A percentile compares a stretch with the other conserved stretches of the same genome.
These are phyloP conservation scores for Monilinia fructicola DNA, from an alignment of 2,329 filamentous ascomycete species.

Conservation along the genomic window DNA sequence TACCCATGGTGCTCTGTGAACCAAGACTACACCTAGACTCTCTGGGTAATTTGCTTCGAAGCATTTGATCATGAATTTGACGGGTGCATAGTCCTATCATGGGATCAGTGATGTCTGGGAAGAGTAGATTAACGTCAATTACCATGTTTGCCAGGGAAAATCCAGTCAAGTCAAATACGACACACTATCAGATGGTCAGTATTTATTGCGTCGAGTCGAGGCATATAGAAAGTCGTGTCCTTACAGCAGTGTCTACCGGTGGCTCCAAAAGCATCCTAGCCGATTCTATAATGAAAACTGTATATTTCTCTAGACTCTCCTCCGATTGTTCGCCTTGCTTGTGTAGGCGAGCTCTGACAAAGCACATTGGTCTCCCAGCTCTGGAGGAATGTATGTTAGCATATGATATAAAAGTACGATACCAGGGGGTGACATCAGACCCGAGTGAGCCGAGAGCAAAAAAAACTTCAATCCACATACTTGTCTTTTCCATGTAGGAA, in stretches of 20 bases:
- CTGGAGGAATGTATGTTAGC: slow-evolving; percentile 10
- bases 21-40: slow-evolving; percentile 81
- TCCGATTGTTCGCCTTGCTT: slow-evolving; percentile 79
- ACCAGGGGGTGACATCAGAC: background rate
- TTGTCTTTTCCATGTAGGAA: slow-evolving; percentile 88
- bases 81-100: slow-evolving; percentile 78
- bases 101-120: slow-evolving; percentile 28
- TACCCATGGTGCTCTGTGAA: slow-evolving; percentile 96
- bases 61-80: slow-evolving; percentile 99
- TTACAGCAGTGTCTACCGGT: slow-evolving; percentile 87
- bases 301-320: slow-evolving; percentile 80
- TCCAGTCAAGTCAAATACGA: slow-evolving; percentile 93
- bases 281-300: slow-evolving; percentile 92
- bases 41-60: slow-evolving; percentile 99
- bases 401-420: background rate
- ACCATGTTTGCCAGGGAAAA: slow-evolving; percentile 96
- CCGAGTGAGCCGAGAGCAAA: background rate
- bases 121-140: slow-evolving; percentile 35
- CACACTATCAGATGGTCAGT: slow-evolving; percentile 56
- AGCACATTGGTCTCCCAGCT: slow-evolving; percentile 78
- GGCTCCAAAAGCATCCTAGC: slow-evolving; percentile 77
- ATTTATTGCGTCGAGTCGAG: background rate
- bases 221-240: slow-evolving; percentile 41
- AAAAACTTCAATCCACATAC: slow-evolving; percentile 22
- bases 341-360: slow-evolving; percentile 81